A percentile compares a stretch with the other conserved stretches of the same genome.
These are phyloP conservation scores for Coemansia pectinata DNA, from an alignment of 192 early-diverging fungal genomes.

Conservation along the genomic window DNA sequence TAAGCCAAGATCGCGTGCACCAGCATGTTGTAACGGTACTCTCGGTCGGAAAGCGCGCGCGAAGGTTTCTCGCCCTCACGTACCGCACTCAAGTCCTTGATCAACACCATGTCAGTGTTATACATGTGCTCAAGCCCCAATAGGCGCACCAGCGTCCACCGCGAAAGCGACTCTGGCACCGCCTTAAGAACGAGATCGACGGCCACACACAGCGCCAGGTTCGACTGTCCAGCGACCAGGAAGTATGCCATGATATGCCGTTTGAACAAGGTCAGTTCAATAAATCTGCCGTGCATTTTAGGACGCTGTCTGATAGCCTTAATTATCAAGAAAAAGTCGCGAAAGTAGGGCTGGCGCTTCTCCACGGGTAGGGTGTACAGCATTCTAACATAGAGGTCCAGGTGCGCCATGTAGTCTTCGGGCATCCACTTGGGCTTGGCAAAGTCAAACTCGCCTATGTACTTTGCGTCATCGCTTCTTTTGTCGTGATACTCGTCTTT, in stretches of 20 bases:
- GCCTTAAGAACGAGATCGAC: slow-evolving; percentile 9
- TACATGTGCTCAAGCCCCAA: slow-evolving; percentile 11
- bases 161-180: background rate
- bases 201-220: slow-evolving; percentile 27
- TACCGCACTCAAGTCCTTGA: background rate
- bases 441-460: slow-evolving; percentile 34
- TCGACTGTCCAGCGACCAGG: slow-evolving; percentile 17
- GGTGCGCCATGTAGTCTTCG: slow-evolving; percentile 11
- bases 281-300: slow-evolving; percentile 15
- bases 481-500: slow-evolving; percentile 2
- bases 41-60: background rate
- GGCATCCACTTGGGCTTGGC: background rate
- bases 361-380: slow-evolving; percentile 10
- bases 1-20: slow-evolving; percentile 12
- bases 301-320: slow-evolving; percentile 47
- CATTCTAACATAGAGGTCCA: slow-evolving; percentile 26
- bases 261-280: slow-evolving; percentile 1
- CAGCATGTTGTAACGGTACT: slow-evolving; percentile 27
- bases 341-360: slow-evolving; percentile 5
- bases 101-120: background rate
- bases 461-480: background rate
- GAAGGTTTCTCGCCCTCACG: background rate
- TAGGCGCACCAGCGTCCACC: slow-evolving; percentile 28
- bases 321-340: slow-evolving; percentile 45
- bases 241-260: slow-evolving; percentile 22